Conservation (phyloP, 768 basidiomycete genomes). For the Hysterangium stoloniferum region DNA sequence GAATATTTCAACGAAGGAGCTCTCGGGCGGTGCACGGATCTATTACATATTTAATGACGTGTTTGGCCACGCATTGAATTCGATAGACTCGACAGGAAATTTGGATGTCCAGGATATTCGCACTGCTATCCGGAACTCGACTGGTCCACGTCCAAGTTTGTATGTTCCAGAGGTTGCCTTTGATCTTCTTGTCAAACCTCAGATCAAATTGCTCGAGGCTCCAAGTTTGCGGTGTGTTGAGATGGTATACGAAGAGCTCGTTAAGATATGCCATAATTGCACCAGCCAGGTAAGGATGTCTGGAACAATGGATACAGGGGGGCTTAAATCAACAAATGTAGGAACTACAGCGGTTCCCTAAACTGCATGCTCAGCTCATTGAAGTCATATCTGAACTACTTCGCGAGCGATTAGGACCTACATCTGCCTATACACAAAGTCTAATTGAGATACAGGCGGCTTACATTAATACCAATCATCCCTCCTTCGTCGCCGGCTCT, state of each 20-base stretch:
- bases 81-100: slow-evolving; percentile 85
- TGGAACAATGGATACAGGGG: background rate
- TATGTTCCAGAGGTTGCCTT: slow-evolving; percentile 98
- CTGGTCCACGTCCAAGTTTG: slow-evolving; percentile 90
- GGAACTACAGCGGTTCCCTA: slow-evolving; percentile 95
- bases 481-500: slow-evolving; percentile 81
- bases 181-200: slow-evolving; percentile 93
- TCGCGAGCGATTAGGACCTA: slow-evolving; percentile 91
- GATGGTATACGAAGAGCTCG: slow-evolving; percentile 96
- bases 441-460: slow-evolving; percentile 96
- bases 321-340: slow-evolving; percentile 24
- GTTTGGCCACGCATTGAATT: slow-evolving; percentile 85
- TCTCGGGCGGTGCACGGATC: slow-evolving; percentile 95
- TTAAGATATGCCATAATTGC: slow-evolving; percentile 99
- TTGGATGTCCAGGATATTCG: slow-evolving; percentile 92
- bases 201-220: slow-evolving; percentile 92
- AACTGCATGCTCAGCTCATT: slow-evolving; percentile 85
- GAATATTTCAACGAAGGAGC: slow-evolving; percentile 95
- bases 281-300: slow-evolving; percentile 62
- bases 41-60: slow-evolving; percentile 99
- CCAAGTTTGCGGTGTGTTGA: slow-evolving; percentile 95
- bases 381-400: slow-evolving; percentile 96
- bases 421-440: slow-evolving; percentile 93
- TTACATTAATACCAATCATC: slow-evolving; percentile 99
- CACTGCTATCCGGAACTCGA: slow-evolving; percentile 97